Evolutionary conservation across 345 rosid genomes (phyloP), one percentile per base, ranked within the genome.

Genomic region (Populus nigra): DNA sequence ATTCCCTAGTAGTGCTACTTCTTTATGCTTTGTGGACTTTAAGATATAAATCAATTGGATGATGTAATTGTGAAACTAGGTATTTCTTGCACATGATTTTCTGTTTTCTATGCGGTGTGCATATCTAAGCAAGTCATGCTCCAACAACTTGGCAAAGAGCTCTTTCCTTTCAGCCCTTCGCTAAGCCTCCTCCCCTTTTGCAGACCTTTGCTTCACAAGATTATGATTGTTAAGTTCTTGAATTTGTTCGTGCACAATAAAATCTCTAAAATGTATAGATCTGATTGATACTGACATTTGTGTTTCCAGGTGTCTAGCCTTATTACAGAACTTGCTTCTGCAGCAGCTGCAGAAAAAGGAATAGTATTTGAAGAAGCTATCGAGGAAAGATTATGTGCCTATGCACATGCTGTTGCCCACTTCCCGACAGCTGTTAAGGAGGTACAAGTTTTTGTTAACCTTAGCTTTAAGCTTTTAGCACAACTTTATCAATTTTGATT

Each of bases 341-440:
- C 99, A 53, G 94, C 96, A 74, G 92, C 97, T 17, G 85, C 84
- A 25, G 94, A 91, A 55, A 93, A 92, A 80, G 88, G 92, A 15
- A 59, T 93, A 38, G 86, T 65, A 65, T 93, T 96, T 82, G 99
- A 96, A 74, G 91, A 88, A 18, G 88, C 82, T 38, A 87, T 93
- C 78, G 98, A 88, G 84, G 96, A 93, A 70, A 91, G 99, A 74
- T 77, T 96, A 72, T 91, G 99, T 78, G 98, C 99, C 76, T 95
- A 92, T 76, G 85, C 99, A n/a, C 82, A 97, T 76, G 91, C 98
- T 5, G 98, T 95, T 78, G 89, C 94, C 2, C 97, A 93, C 76
- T 95, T 93, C 83, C 99, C 99, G 1, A 95, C 98, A 25, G 98
- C 98, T 1, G 99, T 89, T 36, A 95, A 95, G 86, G 99, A 92